These are phyloP conservation scores for Lachnellula subtilissima DNA, from an alignment of 2,329 filamentous ascomycete genomes.

Conservation along the genomic window DNA sequence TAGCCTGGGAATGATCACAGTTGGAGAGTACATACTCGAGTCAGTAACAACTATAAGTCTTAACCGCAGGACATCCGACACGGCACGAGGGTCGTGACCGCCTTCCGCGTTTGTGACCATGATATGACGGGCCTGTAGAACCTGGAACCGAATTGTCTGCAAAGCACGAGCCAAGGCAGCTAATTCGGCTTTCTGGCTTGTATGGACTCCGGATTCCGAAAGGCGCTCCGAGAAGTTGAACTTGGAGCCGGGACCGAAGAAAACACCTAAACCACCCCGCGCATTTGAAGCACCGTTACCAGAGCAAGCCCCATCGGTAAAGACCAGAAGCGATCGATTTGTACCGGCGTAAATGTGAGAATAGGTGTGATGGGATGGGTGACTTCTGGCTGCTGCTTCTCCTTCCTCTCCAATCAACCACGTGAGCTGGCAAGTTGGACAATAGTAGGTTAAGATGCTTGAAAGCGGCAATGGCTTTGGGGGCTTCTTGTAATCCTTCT, in stretches of 20 bases:
- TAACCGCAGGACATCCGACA: too few species aligned
- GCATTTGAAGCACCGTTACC: slow-evolving; percentile 5
- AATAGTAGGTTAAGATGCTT: slow-evolving; percentile 2
- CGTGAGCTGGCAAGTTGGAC: slow-evolving; percentile 7
- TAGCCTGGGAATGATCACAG: too few species aligned
- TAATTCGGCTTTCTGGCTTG: slow-evolving; percentile 10
- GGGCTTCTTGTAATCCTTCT: neutral
- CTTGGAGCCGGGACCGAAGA: slow-evolving; percentile 5
- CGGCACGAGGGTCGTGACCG: too few species aligned
- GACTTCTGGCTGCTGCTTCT: slow-evolving; percentile 3
- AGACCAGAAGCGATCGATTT: slow-evolving; percentile 6
- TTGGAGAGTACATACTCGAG: too few species aligned
- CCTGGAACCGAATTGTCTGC: neutral
- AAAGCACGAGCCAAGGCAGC: slow-evolving; percentile 5
- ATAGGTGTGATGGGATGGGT: slow-evolving; percentile 8
- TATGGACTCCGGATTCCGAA: neutral
- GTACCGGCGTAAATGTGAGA: slow-evolving; percentile 4
- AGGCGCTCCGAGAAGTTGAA: slow-evolving; percentile 6
- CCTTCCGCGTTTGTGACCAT: neutral
- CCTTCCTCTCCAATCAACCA: slow-evolving; percentile 9
- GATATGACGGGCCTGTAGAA: neutral
- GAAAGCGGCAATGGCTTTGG: slow-evolving; percentile 6
- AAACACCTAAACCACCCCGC: slow-evolving; percentile 4
- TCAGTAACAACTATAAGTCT: too few species aligned
- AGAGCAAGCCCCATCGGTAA: slow-evolving; percentile 11